Conservation (phyloP, 2,329 filamentous ascomycete species). For the Alternaria alternata region DNA sequence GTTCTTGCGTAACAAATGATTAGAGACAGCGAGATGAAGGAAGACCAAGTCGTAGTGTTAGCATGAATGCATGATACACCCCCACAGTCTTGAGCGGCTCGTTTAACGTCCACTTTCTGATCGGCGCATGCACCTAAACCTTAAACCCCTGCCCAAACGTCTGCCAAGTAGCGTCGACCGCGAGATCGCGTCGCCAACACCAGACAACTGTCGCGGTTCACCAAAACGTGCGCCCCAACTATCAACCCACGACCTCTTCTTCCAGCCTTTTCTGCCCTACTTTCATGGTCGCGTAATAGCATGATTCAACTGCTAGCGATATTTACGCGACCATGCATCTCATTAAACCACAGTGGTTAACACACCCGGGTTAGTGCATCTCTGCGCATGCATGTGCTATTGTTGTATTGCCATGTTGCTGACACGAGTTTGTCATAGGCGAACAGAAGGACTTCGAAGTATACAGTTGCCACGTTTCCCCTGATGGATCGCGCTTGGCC, state of each 20-base stretch:
- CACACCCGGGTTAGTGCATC: constrained; percentile 76
- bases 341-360: constrained; percentile 95
- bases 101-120: constrained; percentile 25
- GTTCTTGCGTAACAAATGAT: background rate
- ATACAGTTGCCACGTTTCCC: constrained; percentile 96
- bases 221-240: constrained; percentile 27
- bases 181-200: constrained; percentile 43
- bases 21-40: background rate
- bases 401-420: constrained; percentile 13
- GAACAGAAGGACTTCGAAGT: constrained; percentile 99
- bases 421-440: constrained; percentile 60
- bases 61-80: background rate
- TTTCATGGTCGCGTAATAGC: constrained; percentile 39
- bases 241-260: constrained; percentile 22
- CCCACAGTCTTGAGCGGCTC: constrained; percentile 2
- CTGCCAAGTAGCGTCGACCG: constrained; percentile 37
- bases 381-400: constrained; percentile 18
- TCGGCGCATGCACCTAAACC: constrained; percentile 45
- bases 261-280: background rate
- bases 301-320: constrained; percentile 27
- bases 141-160: constrained; percentile 41
- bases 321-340: constrained; percentile 60
- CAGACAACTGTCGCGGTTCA: constrained; percentile 41
- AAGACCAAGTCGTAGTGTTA: background rate
- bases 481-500: constrained; percentile 88